Evolutionary conservation across 805 yeast genomes (phyloP).

Genomic region (Candida silvatica): DNA sequence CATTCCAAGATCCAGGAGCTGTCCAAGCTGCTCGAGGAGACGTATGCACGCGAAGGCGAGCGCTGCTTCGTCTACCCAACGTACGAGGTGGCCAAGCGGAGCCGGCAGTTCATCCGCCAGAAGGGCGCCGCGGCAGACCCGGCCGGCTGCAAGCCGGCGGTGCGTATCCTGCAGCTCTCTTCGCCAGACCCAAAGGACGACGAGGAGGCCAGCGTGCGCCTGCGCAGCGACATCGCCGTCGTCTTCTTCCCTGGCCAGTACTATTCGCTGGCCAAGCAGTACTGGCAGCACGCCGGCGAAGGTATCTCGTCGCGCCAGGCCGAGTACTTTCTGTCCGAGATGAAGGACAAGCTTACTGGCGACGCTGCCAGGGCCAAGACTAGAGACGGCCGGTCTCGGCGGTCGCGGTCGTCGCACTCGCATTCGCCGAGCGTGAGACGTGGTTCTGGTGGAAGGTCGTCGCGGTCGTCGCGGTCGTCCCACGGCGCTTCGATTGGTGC

Average conservation of each 20-base stretch:
- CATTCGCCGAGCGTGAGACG: neutral
- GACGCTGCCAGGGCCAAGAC: constrained; percentile 13
- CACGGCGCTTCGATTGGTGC: neutral
- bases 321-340: constrained; percentile 68
- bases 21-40: constrained; percentile 43
- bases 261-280: constrained; percentile 63
- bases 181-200: constrained; percentile 58
- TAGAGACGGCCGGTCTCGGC: neutral
- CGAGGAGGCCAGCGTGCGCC: constrained; percentile 49
- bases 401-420: neutral
- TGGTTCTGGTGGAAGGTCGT: constrained; percentile 5
- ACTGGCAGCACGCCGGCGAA: constrained; percentile 98
- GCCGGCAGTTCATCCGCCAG: constrained; percentile 66
- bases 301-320: constrained; percentile 90
- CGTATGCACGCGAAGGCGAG: constrained; percentile 78
- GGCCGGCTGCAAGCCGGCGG: constrained; percentile 24
- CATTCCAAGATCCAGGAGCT: constrained; percentile 55
- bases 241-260: constrained; percentile 65
- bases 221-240: constrained; percentile 65
- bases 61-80: constrained; percentile 69
- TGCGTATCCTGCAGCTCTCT: constrained; percentile 65
- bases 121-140: too few species aligned
- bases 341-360: constrained; percentile 30
- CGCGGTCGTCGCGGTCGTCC: constrained; percentile 22
- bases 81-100: constrained; percentile 70